Evolutionary conservation across 202 grass and related monocot species (phyloP), one percentile per base, ranked within the genome.

Genomic region (Digitaria exilis): DNA sequence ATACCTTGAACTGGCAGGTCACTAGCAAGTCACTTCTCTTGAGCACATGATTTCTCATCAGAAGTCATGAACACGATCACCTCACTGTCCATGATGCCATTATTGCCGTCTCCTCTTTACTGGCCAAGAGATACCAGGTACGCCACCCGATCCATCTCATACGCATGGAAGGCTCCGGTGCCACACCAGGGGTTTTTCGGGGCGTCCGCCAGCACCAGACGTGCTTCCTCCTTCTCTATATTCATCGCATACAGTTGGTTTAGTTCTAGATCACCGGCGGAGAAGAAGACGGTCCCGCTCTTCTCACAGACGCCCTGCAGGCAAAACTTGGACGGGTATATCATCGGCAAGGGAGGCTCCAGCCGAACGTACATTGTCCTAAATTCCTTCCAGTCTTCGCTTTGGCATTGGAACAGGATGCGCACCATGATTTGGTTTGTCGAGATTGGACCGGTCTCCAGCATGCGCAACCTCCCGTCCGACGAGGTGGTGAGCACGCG

Each of bases 81-180:
- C 4, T 60, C 57, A 14, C 12, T 26, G 59, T 12, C n/a, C n/a
- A n/a, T n/a, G n/a, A n/a, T 26, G 25, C 60, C 60, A 39, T 39
- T 39, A 2, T 34, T 71, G 25, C 25, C 25, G 2, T 71, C 22
- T 9, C 45, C 69, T n/a, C n/a, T n/a, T 39, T 39, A 5, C 28
- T 19, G 1, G 1, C 28, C 71, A 32, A 76, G 73, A 2, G 73
- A 76, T 0, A 16, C 7, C 1, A 76, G 73, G 35, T 43, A 76
- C 3, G 35, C n/a, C 21, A 76, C n/a, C 52, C 35, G 1, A 54
- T 77, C 57, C 75, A 63, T 77, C 77, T 79, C 77, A n/a, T 79
- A 67, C 45, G 19, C 77, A 13, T 25, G 22, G 45, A 66, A 79
- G 1, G 12, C 44, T 26, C 59, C 14, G 31, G 7, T 5, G 4